phyloP scores from a whole-genome alignment of 345 rosid species.

The Eucalyptus dawsonii region DNA sequence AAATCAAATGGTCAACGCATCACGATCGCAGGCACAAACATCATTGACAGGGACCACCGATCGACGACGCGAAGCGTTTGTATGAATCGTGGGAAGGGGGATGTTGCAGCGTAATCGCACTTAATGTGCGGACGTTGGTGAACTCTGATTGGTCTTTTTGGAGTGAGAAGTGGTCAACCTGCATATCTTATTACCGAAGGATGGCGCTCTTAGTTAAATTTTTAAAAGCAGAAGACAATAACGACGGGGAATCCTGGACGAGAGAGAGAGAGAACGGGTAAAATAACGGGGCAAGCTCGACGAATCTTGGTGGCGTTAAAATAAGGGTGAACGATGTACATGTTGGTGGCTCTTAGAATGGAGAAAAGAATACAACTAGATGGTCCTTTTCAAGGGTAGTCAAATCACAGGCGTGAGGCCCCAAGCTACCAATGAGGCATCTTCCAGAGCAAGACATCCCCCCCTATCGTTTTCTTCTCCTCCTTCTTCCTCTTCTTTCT shows the following conservation, averaged over 20 bases:
- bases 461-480: background rate
- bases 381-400: background rate
- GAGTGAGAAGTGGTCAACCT: background rate
- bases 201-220: background rate
- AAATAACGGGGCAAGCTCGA: background rate
- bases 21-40: background rate
- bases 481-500: background rate
- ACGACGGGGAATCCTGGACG: background rate
- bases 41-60: background rate
- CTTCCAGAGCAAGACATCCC: no score
- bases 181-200: background rate
- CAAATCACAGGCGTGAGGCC: background rate
- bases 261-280: background rate
- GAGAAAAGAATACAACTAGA: background rate
- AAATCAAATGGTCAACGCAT: background rate
- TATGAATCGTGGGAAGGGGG: background rate
- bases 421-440: background rate
- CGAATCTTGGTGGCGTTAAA: background rate
- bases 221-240: background rate
- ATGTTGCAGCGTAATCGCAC: background rate
- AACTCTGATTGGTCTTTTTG: background rate
- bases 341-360: background rate
- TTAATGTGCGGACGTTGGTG: background rate
- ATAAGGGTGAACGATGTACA: background rate
- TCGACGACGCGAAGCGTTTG: background rate